These are phyloP conservation scores for Wickerhamiella hasegawae DNA, from an alignment of 805 yeast species.

Conservation along the genomic window DNA sequence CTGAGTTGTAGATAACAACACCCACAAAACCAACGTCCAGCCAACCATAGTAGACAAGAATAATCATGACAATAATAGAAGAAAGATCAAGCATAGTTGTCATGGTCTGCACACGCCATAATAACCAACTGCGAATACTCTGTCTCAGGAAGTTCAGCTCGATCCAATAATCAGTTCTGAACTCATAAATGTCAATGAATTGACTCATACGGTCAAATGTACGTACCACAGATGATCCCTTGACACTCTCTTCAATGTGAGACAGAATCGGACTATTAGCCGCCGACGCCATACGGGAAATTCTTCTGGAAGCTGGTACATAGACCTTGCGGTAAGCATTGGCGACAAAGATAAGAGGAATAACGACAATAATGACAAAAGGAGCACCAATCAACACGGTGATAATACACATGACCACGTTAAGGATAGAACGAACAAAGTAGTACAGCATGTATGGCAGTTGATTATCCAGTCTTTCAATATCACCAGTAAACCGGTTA, in stretches of 20 bases:
- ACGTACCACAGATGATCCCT: conserved; percentile 59
- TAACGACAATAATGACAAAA: conserved; percentile 46
- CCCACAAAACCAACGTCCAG: conserved; percentile 80
- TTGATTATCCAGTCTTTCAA: conserved; percentile 57
- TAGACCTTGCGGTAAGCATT: conserved; percentile 52
- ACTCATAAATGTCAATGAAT: conserved; percentile 29
- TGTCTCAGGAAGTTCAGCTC: conserved; percentile 50
- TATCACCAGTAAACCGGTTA: conserved; percentile 69
- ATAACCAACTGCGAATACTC: conserved; percentile 83
- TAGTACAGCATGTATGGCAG: conserved; percentile 43
- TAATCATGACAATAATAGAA: conserved; percentile 59
- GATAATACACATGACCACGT: conserved; percentile 39
- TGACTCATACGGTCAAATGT: conserved; percentile 53
- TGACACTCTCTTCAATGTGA: conserved; percentile 63
- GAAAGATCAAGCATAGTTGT: conserved; percentile 70
- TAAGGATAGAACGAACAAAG: conserved; percentile 33
- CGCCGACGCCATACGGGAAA: conserved; percentile 53
- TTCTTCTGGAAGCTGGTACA: conserved; percentile 54
- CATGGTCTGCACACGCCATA: conserved; percentile 69
- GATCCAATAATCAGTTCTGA: conserved; percentile 16
- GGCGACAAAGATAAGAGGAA: conserved; percentile 39
- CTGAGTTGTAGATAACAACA: conserved; percentile 70
- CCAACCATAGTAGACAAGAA: conserved; percentile 40
- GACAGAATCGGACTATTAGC: conserved; percentile 66
- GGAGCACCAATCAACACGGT: conserved; percentile 50